Conservation (phyloP, 2,329 filamentous ascomycete species). For the Bipolaris gigantea region DNA sequence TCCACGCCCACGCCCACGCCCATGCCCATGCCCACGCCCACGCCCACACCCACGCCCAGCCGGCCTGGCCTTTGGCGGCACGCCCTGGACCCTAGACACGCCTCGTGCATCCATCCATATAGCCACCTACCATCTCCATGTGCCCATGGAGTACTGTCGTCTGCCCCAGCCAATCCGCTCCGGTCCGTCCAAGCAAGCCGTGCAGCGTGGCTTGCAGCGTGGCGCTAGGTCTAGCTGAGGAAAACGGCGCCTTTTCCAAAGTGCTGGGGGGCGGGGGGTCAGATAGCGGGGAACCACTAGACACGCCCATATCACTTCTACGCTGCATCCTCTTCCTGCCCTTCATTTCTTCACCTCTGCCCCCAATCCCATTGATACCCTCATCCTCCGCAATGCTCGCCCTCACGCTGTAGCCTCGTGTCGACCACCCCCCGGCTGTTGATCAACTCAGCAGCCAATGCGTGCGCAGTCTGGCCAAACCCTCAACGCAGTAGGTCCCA, state of each 20-base stretch:
- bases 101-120: not conserved
- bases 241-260: conserved; percentile 37
- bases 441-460: conserved; percentile 26
- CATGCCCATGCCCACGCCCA: too few relatives aligned
- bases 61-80: too few relatives aligned
- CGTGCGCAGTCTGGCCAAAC: conserved; percentile 3
- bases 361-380: conserved; percentile 9
- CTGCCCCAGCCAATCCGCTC: conserved; percentile 22
- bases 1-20: too few relatives aligned
- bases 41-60: not conserved
- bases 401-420: conserved; percentile 33
- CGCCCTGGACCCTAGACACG: not conserved
- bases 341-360: conserved; percentile 15
- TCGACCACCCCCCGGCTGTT: conserved; percentile 22
- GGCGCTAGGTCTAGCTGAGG: conserved; percentile 28
- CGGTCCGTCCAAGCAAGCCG: conserved; percentile 21
- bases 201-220: conserved; percentile 37
- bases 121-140: not conserved
- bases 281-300: conserved; percentile 35
- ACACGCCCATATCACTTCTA: conserved; percentile 35
- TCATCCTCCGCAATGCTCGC: conserved; percentile 13
- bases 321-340: conserved; percentile 29
- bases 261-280: conserved; percentile 20
- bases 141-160: conserved; percentile 5
- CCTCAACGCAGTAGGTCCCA: conserved; percentile 14